Conservation (phyloP, 345 rosid species). For the Clausena lansium region DNA sequence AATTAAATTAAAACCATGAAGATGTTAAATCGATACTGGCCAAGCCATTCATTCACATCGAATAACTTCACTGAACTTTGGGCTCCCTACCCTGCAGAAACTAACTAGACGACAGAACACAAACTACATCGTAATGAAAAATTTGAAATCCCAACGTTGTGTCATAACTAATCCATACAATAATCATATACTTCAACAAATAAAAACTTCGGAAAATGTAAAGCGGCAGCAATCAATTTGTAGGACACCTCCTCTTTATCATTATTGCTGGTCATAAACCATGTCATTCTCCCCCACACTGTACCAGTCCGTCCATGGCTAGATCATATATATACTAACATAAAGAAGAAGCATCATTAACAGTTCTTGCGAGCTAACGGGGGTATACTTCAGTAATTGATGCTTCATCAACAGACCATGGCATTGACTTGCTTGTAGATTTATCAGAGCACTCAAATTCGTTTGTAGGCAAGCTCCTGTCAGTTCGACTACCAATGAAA, state of each 20-base stretch:
- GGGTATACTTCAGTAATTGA: slow-evolving; percentile 40
- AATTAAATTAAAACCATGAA: too few species aligned
- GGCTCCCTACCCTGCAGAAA: too few species aligned
- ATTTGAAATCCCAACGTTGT: background rate
- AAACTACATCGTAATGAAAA: too few species aligned
- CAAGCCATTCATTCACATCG: too few species aligned
- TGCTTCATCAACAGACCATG: slow-evolving; percentile 31
- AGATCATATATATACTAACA: background rate
- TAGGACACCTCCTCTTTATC: background rate
- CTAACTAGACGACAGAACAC: too few species aligned
- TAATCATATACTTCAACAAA: background rate
- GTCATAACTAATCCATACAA: background rate
- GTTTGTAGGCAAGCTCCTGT: background rate
- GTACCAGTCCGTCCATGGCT: background rate
- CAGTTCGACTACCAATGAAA: background rate
- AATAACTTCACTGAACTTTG: too few species aligned
- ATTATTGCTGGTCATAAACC: background rate
- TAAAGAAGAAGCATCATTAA: background rate
- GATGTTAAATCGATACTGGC: too few species aligned
- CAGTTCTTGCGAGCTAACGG: slow-evolving; percentile 14
- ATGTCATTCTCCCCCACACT: background rate
- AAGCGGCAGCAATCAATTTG: background rate
- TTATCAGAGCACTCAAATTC: background rate
- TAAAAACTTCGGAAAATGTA: background rate
- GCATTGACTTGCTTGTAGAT: slow-evolving; percentile 19